Conservation (phyloP, 148 eudicot genomes). For the Arbutus unedo region DNA sequence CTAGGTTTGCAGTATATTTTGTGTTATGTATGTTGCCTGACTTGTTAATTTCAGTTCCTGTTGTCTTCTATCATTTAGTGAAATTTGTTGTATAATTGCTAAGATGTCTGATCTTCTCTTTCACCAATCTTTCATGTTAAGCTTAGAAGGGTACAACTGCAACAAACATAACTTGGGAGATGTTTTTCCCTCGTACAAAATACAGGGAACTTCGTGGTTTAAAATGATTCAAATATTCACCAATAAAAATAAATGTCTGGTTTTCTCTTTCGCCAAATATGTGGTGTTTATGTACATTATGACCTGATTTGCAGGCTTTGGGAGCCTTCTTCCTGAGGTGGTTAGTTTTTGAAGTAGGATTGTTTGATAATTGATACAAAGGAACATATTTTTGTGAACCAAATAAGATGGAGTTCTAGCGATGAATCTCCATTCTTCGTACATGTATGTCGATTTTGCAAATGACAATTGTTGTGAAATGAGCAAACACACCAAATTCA, state of each 20-base stretch:
- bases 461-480: neutral
- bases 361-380: constrained; percentile 2
- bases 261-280: too few relatives aligned
- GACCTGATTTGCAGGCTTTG: neutral
- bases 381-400: neutral
- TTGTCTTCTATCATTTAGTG: constrained; percentile 9
- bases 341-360: neutral
- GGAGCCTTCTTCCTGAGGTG: neutral
- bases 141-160: neutral
- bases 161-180: neutral
- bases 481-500: neutral
- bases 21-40: constrained; percentile 1
- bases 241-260: too few relatives aligned
- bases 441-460: too few relatives aligned
- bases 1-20: constrained; percentile 27
- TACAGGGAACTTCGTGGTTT: neutral
- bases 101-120: neutral
- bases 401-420: neutral
- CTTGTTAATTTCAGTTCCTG: constrained; percentile 5
- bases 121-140: neutral
- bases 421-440: neutral
- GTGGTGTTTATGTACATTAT: neutral
- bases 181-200: neutral
- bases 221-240: neutral
- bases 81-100: neutral